Percentiles rank a stretch among this genome's conserved stretches.
Conservation (phyloP, 106 monocot genomes). For the Dendrobium nobile region DNA sequence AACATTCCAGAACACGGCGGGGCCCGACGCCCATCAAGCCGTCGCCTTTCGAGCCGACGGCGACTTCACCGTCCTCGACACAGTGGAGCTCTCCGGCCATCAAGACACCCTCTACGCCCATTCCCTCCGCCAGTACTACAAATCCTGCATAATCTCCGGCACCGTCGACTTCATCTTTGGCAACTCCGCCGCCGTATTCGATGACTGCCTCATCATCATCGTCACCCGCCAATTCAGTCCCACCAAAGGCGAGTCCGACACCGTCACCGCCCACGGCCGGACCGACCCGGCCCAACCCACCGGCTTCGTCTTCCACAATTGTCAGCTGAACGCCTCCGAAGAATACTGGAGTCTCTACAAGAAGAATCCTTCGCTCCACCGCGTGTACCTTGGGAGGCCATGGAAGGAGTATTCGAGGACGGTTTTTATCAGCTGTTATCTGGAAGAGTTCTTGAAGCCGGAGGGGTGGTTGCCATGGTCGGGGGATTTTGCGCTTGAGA, state of each 20-base stretch:
- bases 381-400: slow-evolving; percentile 18
- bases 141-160: slow-evolving; percentile 48
- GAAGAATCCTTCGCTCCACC: slow-evolving; percentile 1
- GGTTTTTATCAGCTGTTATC: slow-evolving; percentile 12
- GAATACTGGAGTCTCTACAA: slow-evolving; percentile 11
- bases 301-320: slow-evolving; percentile 20
- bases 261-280: slow-evolving; percentile 20
- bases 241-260: slow-evolving; percentile 41
- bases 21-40: slow-evolving; percentile 65
- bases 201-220: slow-evolving; percentile 32
- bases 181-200: slow-evolving; percentile 60
- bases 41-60: slow-evolving; percentile 61
- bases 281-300: slow-evolving; percentile 29
- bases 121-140: slow-evolving; percentile 69
- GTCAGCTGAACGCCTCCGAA: slow-evolving; percentile 8
- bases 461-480: slow-evolving; percentile 19
- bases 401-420: slow-evolving; percentile 30
- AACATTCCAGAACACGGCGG: slow-evolving; percentile 76
- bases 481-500: slow-evolving; percentile 14
- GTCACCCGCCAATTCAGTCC: slow-evolving; percentile 36
- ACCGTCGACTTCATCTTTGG: slow-evolving; percentile 93
- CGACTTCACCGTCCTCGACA: slow-evolving; percentile 55
- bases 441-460: slow-evolving; percentile 10
- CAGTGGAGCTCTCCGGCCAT: slow-evolving; percentile 60
- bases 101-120: slow-evolving; percentile 77